Percentiles rank a stretch among this genome's conserved stretches.
phyloP scores from a whole-genome alignment of 1,284 basidiomycete genomes.

The Ganoderma sp. region DNA sequence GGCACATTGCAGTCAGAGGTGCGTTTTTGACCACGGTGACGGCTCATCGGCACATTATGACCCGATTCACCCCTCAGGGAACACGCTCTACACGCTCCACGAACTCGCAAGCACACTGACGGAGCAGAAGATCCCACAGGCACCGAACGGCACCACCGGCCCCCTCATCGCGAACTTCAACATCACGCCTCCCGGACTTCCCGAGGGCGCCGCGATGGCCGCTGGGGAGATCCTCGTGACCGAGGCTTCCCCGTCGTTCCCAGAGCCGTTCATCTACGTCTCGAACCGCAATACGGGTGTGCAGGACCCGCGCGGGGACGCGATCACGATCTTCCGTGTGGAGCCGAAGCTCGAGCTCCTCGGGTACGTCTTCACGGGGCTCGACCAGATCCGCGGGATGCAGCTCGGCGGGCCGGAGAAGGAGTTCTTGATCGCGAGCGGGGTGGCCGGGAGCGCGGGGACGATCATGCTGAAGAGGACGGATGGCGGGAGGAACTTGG shows the following conservation, averaged over 20 bases:
- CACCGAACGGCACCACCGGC: slow-evolving; percentile 48
- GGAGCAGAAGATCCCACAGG: slow-evolving; percentile 61
- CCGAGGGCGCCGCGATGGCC: slow-evolving; percentile 54
- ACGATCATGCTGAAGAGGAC: slow-evolving; percentile 60
- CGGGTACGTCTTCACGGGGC: slow-evolving; percentile 64
- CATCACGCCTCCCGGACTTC: slow-evolving; percentile 58
- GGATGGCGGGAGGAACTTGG: slow-evolving; percentile 57
- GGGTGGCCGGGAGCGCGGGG: slow-evolving; percentile 58
- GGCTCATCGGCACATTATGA: neutral
- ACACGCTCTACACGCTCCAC: slow-evolving; percentile 65
- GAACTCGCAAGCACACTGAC: slow-evolving; percentile 69
- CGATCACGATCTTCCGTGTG: slow-evolving; percentile 44
- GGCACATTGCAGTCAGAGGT: slow-evolving; percentile 65
- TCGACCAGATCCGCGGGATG: slow-evolving; percentile 69
- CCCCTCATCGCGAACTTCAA: slow-evolving; percentile 58
- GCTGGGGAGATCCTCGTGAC: slow-evolving; percentile 55
- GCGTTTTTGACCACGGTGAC: slow-evolving; percentile 27
- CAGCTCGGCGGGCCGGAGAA: slow-evolving; percentile 58
- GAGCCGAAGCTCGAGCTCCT: slow-evolving; percentile 44
- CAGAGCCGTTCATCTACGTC: slow-evolving; percentile 44
- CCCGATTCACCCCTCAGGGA: slow-evolving; percentile 44
- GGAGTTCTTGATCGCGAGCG: slow-evolving; percentile 62
- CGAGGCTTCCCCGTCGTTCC: slow-evolving; percentile 39
- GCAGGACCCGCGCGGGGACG: slow-evolving; percentile 44
- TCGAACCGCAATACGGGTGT: slow-evolving; percentile 49